These are phyloP conservation scores for Hypoxylon sp. DNA, from an alignment of 2,329 filamentous ascomycete species.

Conservation along the genomic window DNA sequence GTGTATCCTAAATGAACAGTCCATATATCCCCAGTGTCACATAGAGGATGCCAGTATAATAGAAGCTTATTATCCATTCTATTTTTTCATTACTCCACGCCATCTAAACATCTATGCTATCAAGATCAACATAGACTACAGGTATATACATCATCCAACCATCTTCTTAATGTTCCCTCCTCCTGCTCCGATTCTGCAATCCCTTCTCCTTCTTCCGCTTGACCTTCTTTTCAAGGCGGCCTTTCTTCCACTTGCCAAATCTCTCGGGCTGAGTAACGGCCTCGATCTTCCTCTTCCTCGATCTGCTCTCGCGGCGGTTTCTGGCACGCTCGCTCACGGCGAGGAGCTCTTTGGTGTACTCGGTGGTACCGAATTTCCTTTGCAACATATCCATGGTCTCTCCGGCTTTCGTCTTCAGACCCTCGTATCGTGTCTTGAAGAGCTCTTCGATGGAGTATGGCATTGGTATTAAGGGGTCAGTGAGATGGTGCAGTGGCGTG, in stretches of 20 bases:
- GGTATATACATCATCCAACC: conserved; percentile 42
- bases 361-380: conserved; percentile 84
- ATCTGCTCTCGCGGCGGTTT: conserved; percentile 78
- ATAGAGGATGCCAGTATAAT: not conserved
- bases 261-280: conserved; percentile 86
- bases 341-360: conserved; percentile 81
- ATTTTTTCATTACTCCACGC: conserved; percentile 1
- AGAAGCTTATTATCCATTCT: conserved; percentile 1
- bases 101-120: not conserved
- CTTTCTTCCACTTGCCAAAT: conserved; percentile 82
- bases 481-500: conserved; percentile 81
- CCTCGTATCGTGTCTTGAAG: conserved; percentile 79
- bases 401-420: conserved; percentile 78
- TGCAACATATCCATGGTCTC: conserved; percentile 87
- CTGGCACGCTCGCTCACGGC: conserved; percentile 81
- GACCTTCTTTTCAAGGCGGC: conserved; percentile 87
- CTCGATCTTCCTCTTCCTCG: conserved; percentile 90
- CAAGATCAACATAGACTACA: not conserved
- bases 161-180: conserved; percentile 76
- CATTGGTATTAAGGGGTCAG: conserved; percentile 80
- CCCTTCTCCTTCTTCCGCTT: conserved; percentile 85
- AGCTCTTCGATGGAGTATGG: conserved; percentile 79
- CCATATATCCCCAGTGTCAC: not conserved
- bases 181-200: conserved; percentile 77
- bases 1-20: not conserved